Evolutionary conservation across 2,329 filamentous ascomycete species (phyloP).

Genomic region (Geosmithia putterillii): DNA sequence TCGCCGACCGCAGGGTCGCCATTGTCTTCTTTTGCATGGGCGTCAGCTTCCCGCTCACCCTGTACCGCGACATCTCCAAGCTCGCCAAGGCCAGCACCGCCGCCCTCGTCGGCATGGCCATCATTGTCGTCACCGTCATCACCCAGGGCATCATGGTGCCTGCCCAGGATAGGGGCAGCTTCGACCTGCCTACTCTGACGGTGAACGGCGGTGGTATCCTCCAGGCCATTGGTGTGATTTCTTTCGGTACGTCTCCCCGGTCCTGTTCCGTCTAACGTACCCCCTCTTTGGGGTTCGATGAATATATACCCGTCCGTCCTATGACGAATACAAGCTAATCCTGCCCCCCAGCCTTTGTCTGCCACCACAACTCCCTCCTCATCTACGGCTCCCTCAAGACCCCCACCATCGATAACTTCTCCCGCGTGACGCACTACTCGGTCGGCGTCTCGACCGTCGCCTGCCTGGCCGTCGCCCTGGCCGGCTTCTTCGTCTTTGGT

Average conservation of each 20-base stretch:
- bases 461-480: slow-evolving; percentile 77
- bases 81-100: slow-evolving; percentile 91
- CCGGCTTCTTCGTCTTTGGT: slow-evolving; percentile 87
- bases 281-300: not conserved
- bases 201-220: slow-evolving; percentile 73
- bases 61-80: slow-evolving; percentile 97
- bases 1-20: slow-evolving; percentile 70
- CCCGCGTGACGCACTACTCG: slow-evolving; percentile 85
- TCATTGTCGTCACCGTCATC: slow-evolving; percentile 82
- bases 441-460: slow-evolving; percentile 85
- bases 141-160: slow-evolving; percentile 72
- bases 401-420: slow-evolving; percentile 90
- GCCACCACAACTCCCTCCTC: slow-evolving; percentile 88
- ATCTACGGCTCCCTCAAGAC: slow-evolving; percentile 94
- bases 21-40: slow-evolving; percentile 82
- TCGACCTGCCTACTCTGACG: slow-evolving; percentile 58
- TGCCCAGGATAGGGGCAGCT: slow-evolving; percentile 55
- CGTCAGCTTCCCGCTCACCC: slow-evolving; percentile 78
- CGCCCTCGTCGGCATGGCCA: slow-evolving; percentile 81
- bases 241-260: slow-evolving; percentile 56
- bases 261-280: not conserved
- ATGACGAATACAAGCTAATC: too few species aligned
- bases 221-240: slow-evolving; percentile 94
- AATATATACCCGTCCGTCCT: not conserved
- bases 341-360: slow-evolving; percentile 42